Conservation (phyloP, 2,329 filamentous ascomycete species). For the Helicocarpus griseus region DNA sequence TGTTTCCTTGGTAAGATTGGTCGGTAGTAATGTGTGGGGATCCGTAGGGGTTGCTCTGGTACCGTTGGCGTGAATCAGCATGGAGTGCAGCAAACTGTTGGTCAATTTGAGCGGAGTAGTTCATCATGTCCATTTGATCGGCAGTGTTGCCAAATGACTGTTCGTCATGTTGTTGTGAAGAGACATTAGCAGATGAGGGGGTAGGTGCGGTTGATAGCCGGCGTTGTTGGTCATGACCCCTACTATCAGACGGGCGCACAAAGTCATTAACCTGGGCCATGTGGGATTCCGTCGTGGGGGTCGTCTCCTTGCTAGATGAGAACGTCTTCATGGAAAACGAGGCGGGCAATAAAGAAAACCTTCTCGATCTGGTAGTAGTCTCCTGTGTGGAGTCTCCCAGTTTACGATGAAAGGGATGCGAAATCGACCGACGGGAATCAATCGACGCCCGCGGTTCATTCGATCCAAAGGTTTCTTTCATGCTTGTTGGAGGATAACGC, state of each 20-base stretch:
- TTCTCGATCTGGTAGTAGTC: slow-evolving; percentile 45
- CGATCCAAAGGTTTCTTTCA: slow-evolving; percentile 51
- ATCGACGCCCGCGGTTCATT: slow-evolving; percentile 55
- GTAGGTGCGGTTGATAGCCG: slow-evolving; percentile 28
- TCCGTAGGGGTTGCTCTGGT: slow-evolving; percentile 11
- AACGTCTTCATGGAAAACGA: slow-evolving; percentile 58
- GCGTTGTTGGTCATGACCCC: slow-evolving; percentile 15
- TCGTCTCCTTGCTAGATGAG: slow-evolving; percentile 44
- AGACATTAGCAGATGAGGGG: slow-evolving; percentile 2
- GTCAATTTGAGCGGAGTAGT: slow-evolving; percentile 33
- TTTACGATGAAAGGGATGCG: slow-evolving; percentile 60
- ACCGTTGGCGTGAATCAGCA: slow-evolving; percentile 19
- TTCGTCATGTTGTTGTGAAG: slow-evolving; percentile 16
- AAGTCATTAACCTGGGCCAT: slow-evolving; percentile 27
- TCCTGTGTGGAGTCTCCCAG: slow-evolving; percentile 55
- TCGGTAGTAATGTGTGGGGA: neutral
- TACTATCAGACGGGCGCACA: slow-evolving; percentile 15
- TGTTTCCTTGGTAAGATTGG: slow-evolving; percentile 19
- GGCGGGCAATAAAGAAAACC: slow-evolving; percentile 61
- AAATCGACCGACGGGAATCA: slow-evolving; percentile 66
- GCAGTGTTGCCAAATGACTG: neutral
- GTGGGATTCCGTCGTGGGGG: slow-evolving; percentile 33
- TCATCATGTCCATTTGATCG: slow-evolving; percentile 19
- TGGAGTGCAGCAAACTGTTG: slow-evolving; percentile 32
- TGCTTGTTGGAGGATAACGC: slow-evolving; percentile 83